Conservation (phyloP, 192 early-diverging fungal species). For the Lobosporangium transversale region DNA sequence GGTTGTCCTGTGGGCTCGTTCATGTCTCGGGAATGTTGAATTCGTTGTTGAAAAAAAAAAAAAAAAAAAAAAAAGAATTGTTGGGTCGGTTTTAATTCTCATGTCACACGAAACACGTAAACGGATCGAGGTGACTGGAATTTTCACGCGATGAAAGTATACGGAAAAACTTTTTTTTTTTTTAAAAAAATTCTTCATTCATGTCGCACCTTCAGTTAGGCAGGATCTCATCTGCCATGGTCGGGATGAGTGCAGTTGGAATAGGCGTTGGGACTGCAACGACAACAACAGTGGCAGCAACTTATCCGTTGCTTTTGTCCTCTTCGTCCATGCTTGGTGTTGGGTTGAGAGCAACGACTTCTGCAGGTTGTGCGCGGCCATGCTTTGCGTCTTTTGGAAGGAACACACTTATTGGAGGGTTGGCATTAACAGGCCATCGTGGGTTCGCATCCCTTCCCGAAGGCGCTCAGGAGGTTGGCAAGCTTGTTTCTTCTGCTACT, state of each 20-base stretch:
- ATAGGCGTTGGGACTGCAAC: not conserved
- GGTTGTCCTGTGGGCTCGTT: conserved; percentile 10
- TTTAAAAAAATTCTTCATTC: not conserved
- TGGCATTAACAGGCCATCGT: conserved; percentile 27
- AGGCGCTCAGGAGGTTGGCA: conserved; percentile 37
- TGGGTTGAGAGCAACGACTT: too few species aligned
- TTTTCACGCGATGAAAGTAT: too few species aligned
- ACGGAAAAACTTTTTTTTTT: too few species aligned
- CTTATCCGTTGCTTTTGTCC: too few species aligned
- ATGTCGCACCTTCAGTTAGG: conserved; percentile 40
- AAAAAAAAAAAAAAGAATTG: not conserved
- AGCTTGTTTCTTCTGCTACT: conserved; percentile 34
- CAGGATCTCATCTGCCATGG: conserved; percentile 24
- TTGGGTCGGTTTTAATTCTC: too few species aligned
- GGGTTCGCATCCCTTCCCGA: conserved; percentile 24
- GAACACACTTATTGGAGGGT: conserved; percentile 24
- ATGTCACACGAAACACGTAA: too few species aligned
- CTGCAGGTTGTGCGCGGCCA: too few species aligned
- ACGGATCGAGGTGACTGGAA: too few species aligned
- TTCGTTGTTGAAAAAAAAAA: not conserved
- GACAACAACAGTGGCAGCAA: not conserved
- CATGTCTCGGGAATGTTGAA: not conserved
- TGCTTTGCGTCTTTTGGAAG: too few species aligned
- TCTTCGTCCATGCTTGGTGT: too few species aligned
- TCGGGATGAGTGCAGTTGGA: conserved; percentile 23